Percentiles rank a stretch among this genome's conserved stretches.
Evolutionary conservation across 78 protist genomes (phyloP).

Genomic region (Speleostelium caveatum): DNA sequence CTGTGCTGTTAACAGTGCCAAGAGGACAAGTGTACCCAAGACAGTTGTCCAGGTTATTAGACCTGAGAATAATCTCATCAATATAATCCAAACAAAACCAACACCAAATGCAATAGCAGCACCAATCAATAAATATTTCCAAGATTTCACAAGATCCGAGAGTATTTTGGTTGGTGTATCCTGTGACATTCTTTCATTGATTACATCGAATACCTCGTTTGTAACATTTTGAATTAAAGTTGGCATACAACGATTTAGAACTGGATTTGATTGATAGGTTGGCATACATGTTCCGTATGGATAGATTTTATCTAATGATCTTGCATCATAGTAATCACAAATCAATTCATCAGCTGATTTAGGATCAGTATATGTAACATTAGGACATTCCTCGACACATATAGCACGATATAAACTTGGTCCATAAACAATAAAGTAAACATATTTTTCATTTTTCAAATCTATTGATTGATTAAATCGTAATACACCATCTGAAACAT

Average conservation of each 20-base stretch:
- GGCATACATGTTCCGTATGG: conserved; percentile 71
- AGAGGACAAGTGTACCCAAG: conserved; percentile 10
- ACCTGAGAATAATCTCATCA: conserved; percentile 84
- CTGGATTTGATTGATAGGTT: not conserved
- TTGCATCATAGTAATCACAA: conserved; percentile 34
- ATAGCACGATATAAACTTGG: conserved; percentile 6
- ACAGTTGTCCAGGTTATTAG: conserved; percentile 83
- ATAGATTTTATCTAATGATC: conserved; percentile 3
- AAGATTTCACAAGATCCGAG: conserved; percentile 8
- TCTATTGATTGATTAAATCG: conserved; percentile 28
- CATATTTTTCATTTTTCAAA: conserved; percentile 35
- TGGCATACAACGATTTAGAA: conserved; percentile 58
- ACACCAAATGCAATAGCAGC: conserved; percentile 68
- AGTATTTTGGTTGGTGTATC: conserved; percentile 22
- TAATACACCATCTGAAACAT: conserved; percentile 49
- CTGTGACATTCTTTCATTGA: not conserved
- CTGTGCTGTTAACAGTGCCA: conserved; percentile 31
- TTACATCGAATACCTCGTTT: conserved; percentile 7
- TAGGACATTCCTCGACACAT: conserved; percentile 72
- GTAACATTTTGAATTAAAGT: not conserved
- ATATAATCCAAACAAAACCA: conserved; percentile 66
- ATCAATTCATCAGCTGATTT: conserved; percentile 3
- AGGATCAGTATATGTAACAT: conserved; percentile 1
- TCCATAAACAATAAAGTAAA: conserved; percentile 58
- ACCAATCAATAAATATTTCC: conserved; percentile 73